Evolutionary conservation across 192 early-diverging fungal species (phyloP).

Genomic region (Irineochytrium annulatum): DNA sequence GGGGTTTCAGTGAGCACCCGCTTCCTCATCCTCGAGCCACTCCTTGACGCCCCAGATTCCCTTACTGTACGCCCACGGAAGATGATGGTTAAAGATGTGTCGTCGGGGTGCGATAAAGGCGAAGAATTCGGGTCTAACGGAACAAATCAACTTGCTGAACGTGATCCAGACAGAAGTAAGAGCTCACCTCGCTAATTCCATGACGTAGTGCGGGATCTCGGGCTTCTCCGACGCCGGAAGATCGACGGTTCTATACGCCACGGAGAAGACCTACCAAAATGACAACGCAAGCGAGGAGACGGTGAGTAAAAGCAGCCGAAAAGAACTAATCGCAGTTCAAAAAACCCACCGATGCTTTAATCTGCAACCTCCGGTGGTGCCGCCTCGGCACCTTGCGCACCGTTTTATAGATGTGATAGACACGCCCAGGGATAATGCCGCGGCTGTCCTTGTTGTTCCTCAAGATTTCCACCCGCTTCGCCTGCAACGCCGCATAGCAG

Average conservation of each 20-base stretch:
- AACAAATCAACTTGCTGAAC: no score
- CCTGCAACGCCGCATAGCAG: conserved; percentile 8
- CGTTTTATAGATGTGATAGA: conserved; percentile 26
- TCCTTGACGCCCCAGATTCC: conserved; percentile 13
- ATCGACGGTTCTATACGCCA: conserved; percentile 9
- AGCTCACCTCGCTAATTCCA: conserved; percentile 13
- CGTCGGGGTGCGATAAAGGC: conserved; percentile 18
- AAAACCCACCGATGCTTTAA: neutral
- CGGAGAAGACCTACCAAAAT: conserved; percentile 15
- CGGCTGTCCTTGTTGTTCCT: conserved; percentile 10
- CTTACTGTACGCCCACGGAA: conserved; percentile 26
- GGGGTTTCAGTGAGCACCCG: no score
- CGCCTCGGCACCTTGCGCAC: conserved; percentile 19
- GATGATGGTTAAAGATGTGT: conserved; percentile 25
- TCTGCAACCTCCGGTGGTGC: conserved; percentile 7
- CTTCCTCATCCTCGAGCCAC: conserved; percentile 10
- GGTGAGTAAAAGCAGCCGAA: no score
- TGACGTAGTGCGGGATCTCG: conserved; percentile 24
- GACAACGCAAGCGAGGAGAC: no score
- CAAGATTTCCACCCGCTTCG: conserved; percentile 9
- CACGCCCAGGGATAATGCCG: conserved; percentile 16
- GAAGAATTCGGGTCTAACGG: conserved; percentile 17
- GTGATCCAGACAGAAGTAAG: no score
- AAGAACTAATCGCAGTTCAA: no score
- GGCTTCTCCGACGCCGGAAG: conserved; percentile 16